Evolutionary conservation across 2,329 filamentous ascomycete species (phyloP).

Genomic region (Alternaria sp.): DNA sequence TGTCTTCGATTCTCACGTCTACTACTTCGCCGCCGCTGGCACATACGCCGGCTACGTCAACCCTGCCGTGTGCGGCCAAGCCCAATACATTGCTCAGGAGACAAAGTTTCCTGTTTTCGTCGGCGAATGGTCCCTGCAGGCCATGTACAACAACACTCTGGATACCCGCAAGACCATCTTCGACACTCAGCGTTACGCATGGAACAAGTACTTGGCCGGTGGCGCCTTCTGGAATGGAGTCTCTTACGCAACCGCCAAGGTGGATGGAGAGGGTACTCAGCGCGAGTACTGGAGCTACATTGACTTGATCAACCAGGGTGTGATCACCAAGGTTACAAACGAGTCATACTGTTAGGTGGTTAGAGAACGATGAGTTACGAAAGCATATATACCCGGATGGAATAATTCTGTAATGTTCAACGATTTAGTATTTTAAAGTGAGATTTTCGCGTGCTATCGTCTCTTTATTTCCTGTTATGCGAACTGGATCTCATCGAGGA

Average conservation of each 20-base stretch:
- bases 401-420: neutral
- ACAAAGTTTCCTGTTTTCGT: slow-evolving; percentile 17
- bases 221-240: slow-evolving; percentile 14
- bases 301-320: slow-evolving; percentile 13
- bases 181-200: slow-evolving; percentile 15
- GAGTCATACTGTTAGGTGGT: neutral
- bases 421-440: neutral
- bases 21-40: slow-evolving; percentile 31
- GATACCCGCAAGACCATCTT: slow-evolving; percentile 8
- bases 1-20: slow-evolving; percentile 36
- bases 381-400: neutral
- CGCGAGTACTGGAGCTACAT: slow-evolving; percentile 21
- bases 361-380: neutral
- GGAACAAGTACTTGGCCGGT: slow-evolving; percentile 13
- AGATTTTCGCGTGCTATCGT: neutral
- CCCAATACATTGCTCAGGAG: neutral
- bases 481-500: neutral
- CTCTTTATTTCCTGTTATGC: neutral
- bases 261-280: slow-evolving; percentile 19
- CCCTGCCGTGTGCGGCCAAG: neutral
- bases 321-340: neutral
- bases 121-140: slow-evolving; percentile 19
- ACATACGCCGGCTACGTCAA: neutral
- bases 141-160: slow-evolving; percentile 16
- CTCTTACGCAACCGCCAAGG: neutral